These are phyloP conservation scores for Globisporangium cederbergense DNA, from an alignment of 352 stramenopile species.

Conservation along the genomic window DNA sequence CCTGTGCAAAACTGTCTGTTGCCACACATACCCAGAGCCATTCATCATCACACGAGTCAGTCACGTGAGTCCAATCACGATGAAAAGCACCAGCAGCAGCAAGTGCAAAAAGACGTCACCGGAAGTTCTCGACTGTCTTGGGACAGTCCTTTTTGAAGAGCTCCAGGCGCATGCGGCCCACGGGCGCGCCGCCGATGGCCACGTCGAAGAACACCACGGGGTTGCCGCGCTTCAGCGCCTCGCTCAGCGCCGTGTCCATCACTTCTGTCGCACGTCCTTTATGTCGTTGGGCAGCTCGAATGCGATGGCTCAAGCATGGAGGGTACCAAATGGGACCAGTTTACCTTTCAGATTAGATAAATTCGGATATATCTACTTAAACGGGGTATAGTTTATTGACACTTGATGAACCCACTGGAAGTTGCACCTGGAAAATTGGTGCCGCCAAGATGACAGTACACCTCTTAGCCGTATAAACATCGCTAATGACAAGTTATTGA, in stretches of 20 bases:
- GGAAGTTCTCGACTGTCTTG: constrained; percentile 97
- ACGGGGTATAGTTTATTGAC: not conserved
- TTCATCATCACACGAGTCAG: constrained; percentile 5
- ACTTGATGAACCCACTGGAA: not conserved
- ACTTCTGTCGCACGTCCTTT: constrained; percentile 5
- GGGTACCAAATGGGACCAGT: not conserved
- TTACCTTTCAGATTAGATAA: not conserved
- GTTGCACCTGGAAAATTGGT: not conserved
- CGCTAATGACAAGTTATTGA: not conserved
- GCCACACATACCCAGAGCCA: constrained; percentile 3
- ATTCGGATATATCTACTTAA: not conserved
- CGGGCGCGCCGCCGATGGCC: constrained; percentile 78
- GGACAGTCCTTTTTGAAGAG: constrained; percentile 95
- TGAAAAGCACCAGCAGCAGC: not conserved
- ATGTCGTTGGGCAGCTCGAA: not conserved
- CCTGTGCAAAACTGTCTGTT: constrained; percentile 95
- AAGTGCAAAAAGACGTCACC: constrained; percentile 22
- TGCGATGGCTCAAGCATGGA: not conserved
- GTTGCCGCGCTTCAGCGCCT: constrained; percentile 92
- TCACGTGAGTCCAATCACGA: not conserved
- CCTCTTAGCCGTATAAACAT: no score
- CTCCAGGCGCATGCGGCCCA: constrained; percentile 93
- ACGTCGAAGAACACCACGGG: constrained; percentile 96
- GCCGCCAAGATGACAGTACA: no score
- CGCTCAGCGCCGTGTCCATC: constrained; percentile 87